These are phyloP conservation scores for Thuja plicata DNA, from an alignment of 83 land plant species.

Conservation along the genomic window DNA sequence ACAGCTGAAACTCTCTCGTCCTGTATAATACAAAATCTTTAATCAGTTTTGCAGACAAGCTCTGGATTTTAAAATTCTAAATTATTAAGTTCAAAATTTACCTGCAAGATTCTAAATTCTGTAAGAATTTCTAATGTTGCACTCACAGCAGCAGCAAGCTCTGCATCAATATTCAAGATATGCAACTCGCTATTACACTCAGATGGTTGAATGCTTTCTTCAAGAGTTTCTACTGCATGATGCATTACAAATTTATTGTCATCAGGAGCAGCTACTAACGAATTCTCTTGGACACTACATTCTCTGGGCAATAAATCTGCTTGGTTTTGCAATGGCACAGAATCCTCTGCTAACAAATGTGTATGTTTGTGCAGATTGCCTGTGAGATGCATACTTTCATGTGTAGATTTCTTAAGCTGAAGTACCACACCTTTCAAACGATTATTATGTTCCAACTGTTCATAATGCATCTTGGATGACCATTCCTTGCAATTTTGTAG, in stretches of 20 bases:
- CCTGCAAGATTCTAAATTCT: neutral
- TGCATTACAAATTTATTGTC: neutral
- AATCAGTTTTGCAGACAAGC: neutral
- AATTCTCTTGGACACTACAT: neutral
- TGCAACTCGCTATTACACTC: neutral
- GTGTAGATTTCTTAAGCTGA: neutral
- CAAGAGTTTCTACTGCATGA: neutral
- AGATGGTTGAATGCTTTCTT: neutral
- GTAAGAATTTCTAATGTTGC: neutral
- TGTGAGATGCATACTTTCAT: neutral
- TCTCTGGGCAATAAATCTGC: neutral
- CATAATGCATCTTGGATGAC: neutral
- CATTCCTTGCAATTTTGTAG: neutral
- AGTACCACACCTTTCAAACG: neutral
- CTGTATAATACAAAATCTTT: constrained; percentile 18
- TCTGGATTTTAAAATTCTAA: neutral
- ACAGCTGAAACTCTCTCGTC: constrained; percentile 25
- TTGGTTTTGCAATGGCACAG: neutral
- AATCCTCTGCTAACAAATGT: neutral
- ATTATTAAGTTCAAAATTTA: neutral
- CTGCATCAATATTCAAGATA: neutral
- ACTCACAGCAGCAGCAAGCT: constrained; percentile 6
- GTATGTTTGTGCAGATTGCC: neutral
- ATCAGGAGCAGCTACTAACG: neutral
- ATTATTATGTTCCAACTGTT: neutral